Evolutionary conservation across 139 green algal species (phyloP).

Genomic region (Haematococcus lacustris): DNA sequence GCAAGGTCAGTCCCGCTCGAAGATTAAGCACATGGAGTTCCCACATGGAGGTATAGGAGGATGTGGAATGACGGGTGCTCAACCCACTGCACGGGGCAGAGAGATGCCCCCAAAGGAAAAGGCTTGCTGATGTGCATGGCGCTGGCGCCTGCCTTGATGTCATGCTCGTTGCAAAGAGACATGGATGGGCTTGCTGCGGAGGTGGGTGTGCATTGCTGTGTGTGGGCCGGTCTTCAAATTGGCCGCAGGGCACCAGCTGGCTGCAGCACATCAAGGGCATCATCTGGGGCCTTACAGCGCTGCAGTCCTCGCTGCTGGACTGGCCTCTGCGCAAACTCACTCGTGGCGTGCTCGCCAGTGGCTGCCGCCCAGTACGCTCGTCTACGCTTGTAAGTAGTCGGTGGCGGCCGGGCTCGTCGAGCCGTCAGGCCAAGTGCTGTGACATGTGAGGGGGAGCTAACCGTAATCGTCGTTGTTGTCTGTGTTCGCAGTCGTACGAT

Average conservation of each 20-base stretch:
- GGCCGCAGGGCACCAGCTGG: conserved; percentile 2
- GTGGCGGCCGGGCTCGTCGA: neutral
- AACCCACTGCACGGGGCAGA: neutral
- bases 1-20: neutral
- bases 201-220: neutral
- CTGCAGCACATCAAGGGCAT: neutral
- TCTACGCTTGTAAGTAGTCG: conserved; percentile 1
- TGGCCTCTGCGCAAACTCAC: conserved; percentile 11
- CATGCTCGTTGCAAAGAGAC: neutral
- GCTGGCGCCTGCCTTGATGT: neutral
- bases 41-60: neutral
- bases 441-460: neutral
- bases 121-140: neutral
- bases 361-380: conserved; percentile 2
- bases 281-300: conserved; percentile 6
- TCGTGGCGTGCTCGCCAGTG: neutral
- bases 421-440: neutral
- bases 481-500: neutral
- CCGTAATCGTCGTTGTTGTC: neutral
- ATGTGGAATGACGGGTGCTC: neutral
- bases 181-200: neutral
- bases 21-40: neutral
- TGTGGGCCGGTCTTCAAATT: too few species aligned
- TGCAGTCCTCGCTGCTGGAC: conserved; percentile 1
- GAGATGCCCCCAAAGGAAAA: neutral